Evolutionary conservation across 2,329 filamentous ascomycete species (phyloP), one percentile per base, ranked within the genome.

Genomic region (Trichocomaceae sp.): DNA sequence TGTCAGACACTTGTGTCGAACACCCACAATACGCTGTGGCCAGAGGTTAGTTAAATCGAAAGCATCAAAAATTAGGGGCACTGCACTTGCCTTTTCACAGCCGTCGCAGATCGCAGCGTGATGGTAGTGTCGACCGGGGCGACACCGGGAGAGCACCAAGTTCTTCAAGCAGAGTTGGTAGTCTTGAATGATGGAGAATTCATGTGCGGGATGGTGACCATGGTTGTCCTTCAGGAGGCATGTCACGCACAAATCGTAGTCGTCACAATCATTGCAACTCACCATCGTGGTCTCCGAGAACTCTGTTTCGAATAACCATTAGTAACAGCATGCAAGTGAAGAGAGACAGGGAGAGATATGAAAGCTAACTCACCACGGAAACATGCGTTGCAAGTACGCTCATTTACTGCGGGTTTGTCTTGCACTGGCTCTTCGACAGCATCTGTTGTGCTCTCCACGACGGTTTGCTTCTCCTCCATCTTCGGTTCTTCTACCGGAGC

Each of bases 41-140:
- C n/a, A 42, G 7, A 8, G 23, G 51, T 70, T 56, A 70, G 63
- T 44, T 54, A 13, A 23, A 49, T 51, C 5, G 19, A 12, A 23
- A 35, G n/a, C 22, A 52, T 26, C 15, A 56, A 12, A 47, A 17
- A 44, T n/a, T 56, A 41, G 49, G 13, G 55, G 19, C 19, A 2
- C 35, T 15, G 8, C 5, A 63, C 64, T 58, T 70, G 80, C 79
- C 72, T 83, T 86, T 64, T 97, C 88, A 70, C 95, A 99, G 41
- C 89, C 89, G 75, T 99, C 93, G 68, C 93, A 99, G 60, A 96
- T 85, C 58, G 95, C 93, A 57, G 88, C 84, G 75, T 99, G 93
- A 58, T 81, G 78, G 64, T 85, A 80, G 69, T 89, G 88, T 58
- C 92, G 88, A 61, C 93, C 92, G 35, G 92, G 83, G 35, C 79